Evolutionary conservation across 768 basidiomycete genomes (phyloP), one percentile per base, ranked within the genome.

Genomic region (Austroboletus festivus): DNA sequence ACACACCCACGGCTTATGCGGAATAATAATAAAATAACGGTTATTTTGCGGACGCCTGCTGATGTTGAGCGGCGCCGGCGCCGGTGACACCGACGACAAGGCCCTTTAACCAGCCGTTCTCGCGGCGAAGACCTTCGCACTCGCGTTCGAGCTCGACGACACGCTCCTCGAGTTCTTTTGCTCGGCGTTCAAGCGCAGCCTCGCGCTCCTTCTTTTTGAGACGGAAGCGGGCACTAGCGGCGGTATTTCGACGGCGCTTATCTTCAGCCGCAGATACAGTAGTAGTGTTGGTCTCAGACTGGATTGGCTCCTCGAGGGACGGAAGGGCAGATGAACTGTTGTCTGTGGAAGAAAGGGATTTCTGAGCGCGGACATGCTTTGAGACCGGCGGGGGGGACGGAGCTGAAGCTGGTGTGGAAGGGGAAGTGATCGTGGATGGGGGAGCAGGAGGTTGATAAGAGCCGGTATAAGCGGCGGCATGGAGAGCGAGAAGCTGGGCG

Each of bases 201-300:
- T 96, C 93, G 13, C 93, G 78, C 69, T 94, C 91, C 74, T 96
- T 96, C 77, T 96, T 96, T 79, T 95, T 96, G 61, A 92, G 69
- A 50, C 93, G 80, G 77, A 96, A 96, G 8, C 93, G 87, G 26
- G 93, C 93, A 45, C 88, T 91, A 0, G 93, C 93, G 1, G 90
- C 90, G 0, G 93, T 96, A 65, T 96, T 96, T 39, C 93, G 75
- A 49, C 92, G 79, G n/a, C 93, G 85, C 64, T 95, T 95, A 69
- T 95, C 93, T 68, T 95, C 93, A 0, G 85, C 68, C 5, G 84
- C 73, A 7, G 78, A 78, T 3, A 82, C 19, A 0, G 70, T 45
- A 7, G 65, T 65, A 30, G 44, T 19, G 20, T 5, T 19, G 34
- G 42, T 1, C 22, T 59, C 56, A 22, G 42, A 40, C 35, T 46